These are phyloP conservation scores for Ampelomyces quisqualis DNA, from an alignment of 2,329 filamentous ascomycete genomes.

Conservation along the genomic window DNA sequence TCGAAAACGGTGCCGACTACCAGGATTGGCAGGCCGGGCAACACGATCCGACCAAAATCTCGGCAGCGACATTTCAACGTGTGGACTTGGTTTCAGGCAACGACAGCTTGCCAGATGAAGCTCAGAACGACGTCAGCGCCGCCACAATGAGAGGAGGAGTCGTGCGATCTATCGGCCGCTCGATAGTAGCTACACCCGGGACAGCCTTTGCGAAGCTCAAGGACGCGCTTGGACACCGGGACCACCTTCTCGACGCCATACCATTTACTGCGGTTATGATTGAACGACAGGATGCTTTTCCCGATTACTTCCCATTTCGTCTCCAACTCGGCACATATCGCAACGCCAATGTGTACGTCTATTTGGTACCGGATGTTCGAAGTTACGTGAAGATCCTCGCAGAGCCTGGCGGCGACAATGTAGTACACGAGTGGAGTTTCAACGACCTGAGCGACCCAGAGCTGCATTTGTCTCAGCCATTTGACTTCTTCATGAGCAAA, in stretches of 20 bases:
- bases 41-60: neutral
- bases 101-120: too few relatives aligned
- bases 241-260: neutral
- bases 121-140: neutral
- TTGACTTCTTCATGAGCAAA: too few relatives aligned
- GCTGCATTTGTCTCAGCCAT: too few relatives aligned
- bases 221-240: neutral
- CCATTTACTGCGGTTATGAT: neutral
- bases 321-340: neutral
- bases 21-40: constrained; percentile 8
- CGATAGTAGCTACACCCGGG: too few relatives aligned
- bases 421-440: too few relatives aligned
- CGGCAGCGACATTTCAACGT: too few relatives aligned
- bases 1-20: constrained; percentile 3
- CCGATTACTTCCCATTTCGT: neutral
- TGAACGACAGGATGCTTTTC: neutral
- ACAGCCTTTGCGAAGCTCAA: neutral
- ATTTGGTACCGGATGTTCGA: too few relatives aligned
- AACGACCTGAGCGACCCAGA: too few relatives aligned
- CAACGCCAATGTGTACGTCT: neutral
- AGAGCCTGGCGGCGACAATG: neutral
- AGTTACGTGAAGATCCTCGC: neutral
- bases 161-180: too few relatives aligned
- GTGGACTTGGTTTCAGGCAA: too few relatives aligned
- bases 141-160: neutral